Evolutionary conservation across 2,329 filamentous ascomycete species (phyloP), one percentile per base, ranked within the genome.

Genomic region (Reticulascus tulasneorum): DNA sequence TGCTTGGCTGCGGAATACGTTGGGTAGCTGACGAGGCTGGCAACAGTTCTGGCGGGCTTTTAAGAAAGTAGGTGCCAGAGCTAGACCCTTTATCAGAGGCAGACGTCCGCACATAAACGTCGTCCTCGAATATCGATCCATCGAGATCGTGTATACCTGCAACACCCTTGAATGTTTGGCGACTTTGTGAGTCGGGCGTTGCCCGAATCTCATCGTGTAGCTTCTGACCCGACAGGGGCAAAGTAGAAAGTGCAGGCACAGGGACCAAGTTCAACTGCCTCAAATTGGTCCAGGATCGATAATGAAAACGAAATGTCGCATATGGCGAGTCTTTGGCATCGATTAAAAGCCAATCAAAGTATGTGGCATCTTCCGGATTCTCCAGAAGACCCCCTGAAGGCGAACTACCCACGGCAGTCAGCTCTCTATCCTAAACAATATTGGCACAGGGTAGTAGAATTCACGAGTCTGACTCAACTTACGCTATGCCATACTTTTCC

Each of bases 241-340:
- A n/a, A n/a, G n/a, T n/a, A n/a, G n/a, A n/a, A n/a, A 36, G 8
- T 32, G 19, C 6, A n/a, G 29, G n/a, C 15, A 23, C 45, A 0
- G 68, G 62, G 18, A 74, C 63, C 5, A 79, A 53, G 35, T 70
- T 71, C 9, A 77, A 59, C 21, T 63, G 54, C 7, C 58, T 49
- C 9, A 80, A 63, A 35, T 64, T 67, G 9, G 63, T 58, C 66
- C 64, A 70, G 7, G 69, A 73, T 20, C 75, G 66, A 44, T 79
- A 79, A 40, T 79, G 71, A 42, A 79, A 75, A 18, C 63, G 63
- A 41, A 79, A 79, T 0, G 64, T 66, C 5, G 66, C 67, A 43
- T 67, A 78, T 1, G 76, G 76, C 3, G 52, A 59, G 27, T 77
- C 67, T 35, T 63, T 71, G 1, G 71, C 53, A 37, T 79, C 76